A percentile compares a stretch with the other conserved stretches of the same genome.
Evolutionary conservation across 495 filamentous ascomycete species (phyloP).

Genomic region (Neurospora tetraspora): DNA sequence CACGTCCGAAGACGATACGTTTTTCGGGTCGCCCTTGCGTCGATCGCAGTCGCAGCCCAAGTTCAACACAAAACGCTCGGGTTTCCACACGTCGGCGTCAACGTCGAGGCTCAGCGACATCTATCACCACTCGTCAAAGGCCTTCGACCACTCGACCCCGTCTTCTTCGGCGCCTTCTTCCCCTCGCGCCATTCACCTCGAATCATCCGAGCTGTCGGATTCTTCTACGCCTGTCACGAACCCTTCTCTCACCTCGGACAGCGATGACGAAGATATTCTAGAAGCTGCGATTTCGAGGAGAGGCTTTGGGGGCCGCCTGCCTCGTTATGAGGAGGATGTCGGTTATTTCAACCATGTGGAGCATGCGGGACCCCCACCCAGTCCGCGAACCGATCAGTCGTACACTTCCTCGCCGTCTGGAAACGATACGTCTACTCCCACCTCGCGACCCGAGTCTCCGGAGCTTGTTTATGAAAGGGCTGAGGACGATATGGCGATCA

Average conservation of each 20-base stretch:
- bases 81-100: constrained; percentile 33
- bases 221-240: constrained; percentile 54
- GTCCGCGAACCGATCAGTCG: constrained; percentile 32
- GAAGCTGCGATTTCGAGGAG: constrained; percentile 34
- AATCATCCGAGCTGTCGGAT: constrained; percentile 30
- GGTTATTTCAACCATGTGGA: constrained; percentile 34
- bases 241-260: constrained; percentile 48
- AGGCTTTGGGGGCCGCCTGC: constrained; percentile 38
- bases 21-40: constrained; percentile 35
- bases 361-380: constrained; percentile 39
- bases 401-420: constrained; percentile 37
- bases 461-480: constrained; percentile 37
- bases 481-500: constrained; percentile 75
- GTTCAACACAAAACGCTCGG: constrained; percentile 24
- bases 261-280: constrained; percentile 36
- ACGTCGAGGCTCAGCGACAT: constrained; percentile 31
- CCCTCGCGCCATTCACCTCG: constrained; percentile 26
- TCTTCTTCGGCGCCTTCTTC: constrained; percentile 43
- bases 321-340: constrained; percentile 46
- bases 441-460: constrained; percentile 38
- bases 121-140: constrained; percentile 22
- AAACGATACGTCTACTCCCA: constrained; percentile 30
- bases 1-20: constrained; percentile 33
- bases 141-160: constrained; percentile 31
- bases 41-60: constrained; percentile 41